Conservation (phyloP, 768 basidiomycete genomes). For the Lentinula sp. region DNA sequence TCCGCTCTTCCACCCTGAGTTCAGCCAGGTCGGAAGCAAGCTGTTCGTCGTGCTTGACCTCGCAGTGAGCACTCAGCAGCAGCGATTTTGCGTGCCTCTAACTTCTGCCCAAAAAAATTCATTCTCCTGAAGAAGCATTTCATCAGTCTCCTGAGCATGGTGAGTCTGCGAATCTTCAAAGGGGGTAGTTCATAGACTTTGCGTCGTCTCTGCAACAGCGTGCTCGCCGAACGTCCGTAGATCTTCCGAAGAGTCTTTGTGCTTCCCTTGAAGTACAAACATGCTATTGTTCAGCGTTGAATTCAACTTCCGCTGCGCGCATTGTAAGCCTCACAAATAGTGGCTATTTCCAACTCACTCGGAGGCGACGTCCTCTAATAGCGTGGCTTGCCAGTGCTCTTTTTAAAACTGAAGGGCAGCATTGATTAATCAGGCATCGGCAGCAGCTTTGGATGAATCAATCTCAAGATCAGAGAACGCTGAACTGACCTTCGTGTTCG, state of each 20-base stretch:
- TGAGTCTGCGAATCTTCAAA: constrained; percentile 45
- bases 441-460: constrained; percentile 29
- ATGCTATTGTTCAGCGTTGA: constrained; percentile 42
- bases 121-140: constrained; percentile 39
- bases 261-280: constrained; percentile 28
- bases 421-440: constrained; percentile 40
- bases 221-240: constrained; percentile 25
- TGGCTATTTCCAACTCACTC: constrained; percentile 23
- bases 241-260: constrained; percentile 35
- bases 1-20: constrained; percentile 49
- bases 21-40: constrained; percentile 40
- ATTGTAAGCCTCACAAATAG: constrained; percentile 20
- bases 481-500: constrained; percentile 51
- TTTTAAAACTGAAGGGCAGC: constrained; percentile 37
- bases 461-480: constrained; percentile 39
- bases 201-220: constrained; percentile 40
- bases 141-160: constrained; percentile 39
- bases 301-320: constrained; percentile 38
- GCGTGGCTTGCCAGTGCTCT: constrained; percentile 43
- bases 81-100: constrained; percentile 52
- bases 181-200: constrained; percentile 28
- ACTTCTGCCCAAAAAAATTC: constrained; percentile 46
- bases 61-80: constrained; percentile 42
- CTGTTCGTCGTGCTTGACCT: constrained; percentile 31
- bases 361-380: constrained; percentile 39